These are phyloP conservation scores for Cnidoscolus chayamansa DNA, from an alignment of 441 rosid genomes.

Conservation along the genomic window DNA sequence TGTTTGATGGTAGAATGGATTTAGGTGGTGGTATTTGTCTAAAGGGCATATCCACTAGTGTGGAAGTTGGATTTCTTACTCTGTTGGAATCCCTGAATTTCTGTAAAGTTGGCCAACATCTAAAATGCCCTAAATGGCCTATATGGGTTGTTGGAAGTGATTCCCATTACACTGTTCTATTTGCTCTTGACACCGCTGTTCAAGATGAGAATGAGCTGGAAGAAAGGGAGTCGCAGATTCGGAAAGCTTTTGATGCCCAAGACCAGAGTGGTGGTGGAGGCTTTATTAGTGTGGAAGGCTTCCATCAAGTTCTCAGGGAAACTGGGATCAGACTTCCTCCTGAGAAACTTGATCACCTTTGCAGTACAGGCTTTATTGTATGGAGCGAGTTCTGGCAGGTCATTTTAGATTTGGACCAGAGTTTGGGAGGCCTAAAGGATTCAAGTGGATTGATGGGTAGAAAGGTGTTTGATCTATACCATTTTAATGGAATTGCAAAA, in stretches of 20 bases:
- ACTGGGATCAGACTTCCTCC: conserved; percentile 57
- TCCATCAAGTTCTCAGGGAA: conserved; percentile 74
- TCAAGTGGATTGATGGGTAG: conserved; percentile 91
- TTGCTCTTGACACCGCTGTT: conserved; percentile 78
- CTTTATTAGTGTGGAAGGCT: conserved; percentile 86
- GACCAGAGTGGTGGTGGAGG: conserved; percentile 99
- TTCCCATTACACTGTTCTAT: conserved; percentile 91
- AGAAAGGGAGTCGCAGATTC: conserved; percentile 80
- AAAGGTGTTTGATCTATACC: conserved; percentile 88
- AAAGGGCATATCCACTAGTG: conserved; percentile 70
- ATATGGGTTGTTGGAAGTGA: conserved; percentile 99
- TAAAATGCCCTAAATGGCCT: conserved; percentile 93
- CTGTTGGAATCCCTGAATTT: conserved; percentile 87
- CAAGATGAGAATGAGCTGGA: conserved; percentile 95
- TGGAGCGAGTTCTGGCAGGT: conserved; percentile 99
- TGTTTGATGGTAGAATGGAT: conserved; percentile 95
- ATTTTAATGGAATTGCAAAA: conserved; percentile 95
- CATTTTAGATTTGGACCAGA: conserved; percentile 70
- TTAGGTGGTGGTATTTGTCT: conserved; percentile 91
- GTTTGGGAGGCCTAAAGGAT: conserved; percentile 81
- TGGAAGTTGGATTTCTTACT: conserved; percentile 96
- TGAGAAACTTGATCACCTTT: conserved; percentile 66
- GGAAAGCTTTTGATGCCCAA: conserved; percentile 85
- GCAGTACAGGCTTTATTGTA: conserved; percentile 75
- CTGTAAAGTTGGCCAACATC: conserved; percentile 91